Percentiles rank a stretch among this genome's conserved stretches.
Conservation (phyloP, 352 stramenopile genomes). For the Pythium biforme region DNA sequence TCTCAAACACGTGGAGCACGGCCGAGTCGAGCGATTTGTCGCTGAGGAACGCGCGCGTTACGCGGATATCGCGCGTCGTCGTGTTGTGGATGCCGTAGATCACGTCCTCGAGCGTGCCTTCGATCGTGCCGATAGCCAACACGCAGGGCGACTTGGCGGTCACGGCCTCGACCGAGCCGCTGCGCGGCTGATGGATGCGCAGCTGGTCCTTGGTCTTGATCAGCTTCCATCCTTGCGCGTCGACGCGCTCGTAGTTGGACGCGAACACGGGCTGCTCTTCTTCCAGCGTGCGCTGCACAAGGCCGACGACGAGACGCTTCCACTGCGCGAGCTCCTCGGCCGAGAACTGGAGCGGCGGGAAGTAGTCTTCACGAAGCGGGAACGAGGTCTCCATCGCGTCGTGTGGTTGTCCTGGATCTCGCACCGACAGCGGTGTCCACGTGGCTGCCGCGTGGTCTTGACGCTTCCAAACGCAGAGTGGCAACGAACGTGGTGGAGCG, state of each 20-base stretch:
- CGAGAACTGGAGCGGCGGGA: slow-evolving; percentile 10
- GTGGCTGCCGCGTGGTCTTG: neutral
- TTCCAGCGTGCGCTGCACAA: slow-evolving; percentile 6
- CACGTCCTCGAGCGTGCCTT: slow-evolving; percentile 56
- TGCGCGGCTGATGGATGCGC: slow-evolving; percentile 4
- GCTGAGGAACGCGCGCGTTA: slow-evolving; percentile 26
- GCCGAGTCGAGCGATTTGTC: slow-evolving; percentile 23
- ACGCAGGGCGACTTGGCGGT: slow-evolving; percentile 16
- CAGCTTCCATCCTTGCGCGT: slow-evolving; percentile 6
- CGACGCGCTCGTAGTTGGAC: slow-evolving; percentile 10
- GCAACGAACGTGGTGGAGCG: neutral
- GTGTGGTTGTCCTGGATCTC: too few relatives aligned
- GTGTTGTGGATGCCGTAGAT: slow-evolving; percentile 52
- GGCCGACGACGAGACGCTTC: slow-evolving; percentile 6
- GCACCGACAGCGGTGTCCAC: too few relatives aligned
- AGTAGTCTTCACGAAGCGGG: slow-evolving; percentile 21
- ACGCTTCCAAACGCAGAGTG: neutral
- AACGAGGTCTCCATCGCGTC: slow-evolving; percentile 10
- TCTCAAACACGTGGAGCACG: slow-evolving; percentile 44
- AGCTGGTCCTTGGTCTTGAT: slow-evolving; percentile 19
- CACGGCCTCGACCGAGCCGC: neutral
- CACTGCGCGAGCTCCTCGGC: slow-evolving; percentile 9
- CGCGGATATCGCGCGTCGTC: slow-evolving; percentile 34
- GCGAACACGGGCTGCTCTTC: slow-evolving; percentile 8
- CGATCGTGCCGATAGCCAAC: slow-evolving; percentile 47